phyloP scores from a whole-genome alignment of 306 rosid genomes.

The Lagenaria siceraria region DNA sequence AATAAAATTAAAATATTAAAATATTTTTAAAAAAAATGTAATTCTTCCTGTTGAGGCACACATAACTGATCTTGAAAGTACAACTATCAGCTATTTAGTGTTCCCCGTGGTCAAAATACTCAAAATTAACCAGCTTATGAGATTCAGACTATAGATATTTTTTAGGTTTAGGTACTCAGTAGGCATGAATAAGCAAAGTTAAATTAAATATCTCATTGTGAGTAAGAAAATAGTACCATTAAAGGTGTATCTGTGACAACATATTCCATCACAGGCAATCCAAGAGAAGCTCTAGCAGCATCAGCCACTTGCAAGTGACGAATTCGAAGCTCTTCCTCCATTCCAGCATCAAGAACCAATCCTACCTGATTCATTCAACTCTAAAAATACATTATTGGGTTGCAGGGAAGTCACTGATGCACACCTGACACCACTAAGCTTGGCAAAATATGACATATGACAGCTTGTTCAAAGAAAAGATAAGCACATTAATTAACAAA shows the following conservation, averaged over 20 bases:
- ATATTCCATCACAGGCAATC: conserved; percentile 69
- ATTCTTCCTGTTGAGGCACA: neutral
- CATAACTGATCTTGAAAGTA: neutral
- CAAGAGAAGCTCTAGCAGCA: conserved; percentile 89
- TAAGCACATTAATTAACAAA: conserved; percentile 1
- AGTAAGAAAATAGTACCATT: conserved; percentile 31
- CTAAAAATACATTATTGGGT: neutral
- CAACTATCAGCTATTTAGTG: neutral
- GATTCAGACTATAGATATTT: neutral
- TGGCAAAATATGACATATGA: neutral
- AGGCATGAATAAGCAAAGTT: neutral
- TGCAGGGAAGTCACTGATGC: neutral
- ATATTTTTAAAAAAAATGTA: neutral
- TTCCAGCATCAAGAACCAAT: conserved; percentile 80
- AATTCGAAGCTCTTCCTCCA: conserved; percentile 59
- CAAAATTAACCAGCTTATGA: neutral
- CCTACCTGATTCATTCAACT: conserved; percentile 47
- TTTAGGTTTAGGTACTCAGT: neutral
- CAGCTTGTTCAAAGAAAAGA: neutral
- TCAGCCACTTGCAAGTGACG: conserved; percentile 87
- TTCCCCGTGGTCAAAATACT: neutral
- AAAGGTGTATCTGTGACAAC: conserved; percentile 67
- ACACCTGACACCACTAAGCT: neutral
- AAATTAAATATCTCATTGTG: neutral
- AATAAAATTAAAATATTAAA: no score